phyloP scores from a whole-genome alignment of 2,329 filamentous ascomycete genomes.

The Alternaria atra region DNA sequence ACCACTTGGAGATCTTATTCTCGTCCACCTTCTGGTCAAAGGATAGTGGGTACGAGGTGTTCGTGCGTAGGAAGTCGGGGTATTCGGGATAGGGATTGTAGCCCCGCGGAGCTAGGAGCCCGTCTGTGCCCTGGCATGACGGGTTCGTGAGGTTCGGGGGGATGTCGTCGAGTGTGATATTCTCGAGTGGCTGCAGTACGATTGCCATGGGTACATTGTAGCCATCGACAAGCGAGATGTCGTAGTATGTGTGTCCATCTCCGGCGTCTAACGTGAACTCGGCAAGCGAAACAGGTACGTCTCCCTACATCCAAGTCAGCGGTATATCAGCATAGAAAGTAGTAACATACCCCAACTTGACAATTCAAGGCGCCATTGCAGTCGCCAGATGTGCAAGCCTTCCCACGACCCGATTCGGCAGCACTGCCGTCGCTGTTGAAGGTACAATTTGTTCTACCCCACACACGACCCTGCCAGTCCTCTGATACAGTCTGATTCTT shows the following conservation, averaged over 20 bases:
- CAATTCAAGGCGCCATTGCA: conserved; percentile 77
- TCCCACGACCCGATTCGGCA: conserved; percentile 57
- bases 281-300: conserved; percentile 77
- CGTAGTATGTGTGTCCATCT: conserved; percentile 77
- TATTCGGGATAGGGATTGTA: conserved; percentile 63
- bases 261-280: conserved; percentile 81
- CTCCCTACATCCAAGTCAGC: conserved; percentile 62
- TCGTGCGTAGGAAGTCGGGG: conserved; percentile 66
- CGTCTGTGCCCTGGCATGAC: conserved; percentile 76
- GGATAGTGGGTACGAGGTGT: conserved; percentile 71
- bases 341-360: conserved; percentile 68
- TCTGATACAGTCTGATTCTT: conserved; percentile 71
- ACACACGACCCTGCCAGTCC: conserved; percentile 83
- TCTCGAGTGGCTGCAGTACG: conserved; percentile 61
- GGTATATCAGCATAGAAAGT: neutral
- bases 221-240: conserved; percentile 84
- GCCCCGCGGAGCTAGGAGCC: conserved; percentile 60
- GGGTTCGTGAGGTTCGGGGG: conserved; percentile 80
- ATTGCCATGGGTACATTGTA: conserved; percentile 80
- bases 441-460: conserved; percentile 85
- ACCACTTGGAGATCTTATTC: conserved; percentile 71
- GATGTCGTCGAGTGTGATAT: conserved; percentile 68
- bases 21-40: conserved; percentile 70
- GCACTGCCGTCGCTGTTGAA: conserved; percentile 71
- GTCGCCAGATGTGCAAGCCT: conserved; percentile 77